Evolutionary conservation across 1,284 basidiomycete genomes (phyloP), one percentile per base, ranked within the genome.

Genomic region (Apiotrichum domesticum): DNA sequence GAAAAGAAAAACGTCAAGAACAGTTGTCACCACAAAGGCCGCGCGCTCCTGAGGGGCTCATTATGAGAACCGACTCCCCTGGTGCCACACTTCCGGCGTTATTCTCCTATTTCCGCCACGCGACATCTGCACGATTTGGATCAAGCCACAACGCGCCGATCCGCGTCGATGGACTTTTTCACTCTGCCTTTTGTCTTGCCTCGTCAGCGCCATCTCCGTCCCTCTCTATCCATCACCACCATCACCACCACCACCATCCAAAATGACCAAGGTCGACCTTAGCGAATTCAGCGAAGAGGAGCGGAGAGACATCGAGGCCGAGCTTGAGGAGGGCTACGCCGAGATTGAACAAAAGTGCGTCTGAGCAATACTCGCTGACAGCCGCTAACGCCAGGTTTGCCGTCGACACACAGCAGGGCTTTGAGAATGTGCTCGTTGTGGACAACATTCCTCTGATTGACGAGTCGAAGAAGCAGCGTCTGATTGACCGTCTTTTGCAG

Each of bases 271-370:
- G 51, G 41, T 55, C 42, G 57, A 58, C 39, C 51, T 61, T 7
- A 52, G 51, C 41, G 52, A 43, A 15, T 63, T 67, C 58, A 61
- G 66, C 50, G 72, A 75, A 51, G 75, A 77, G 44, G 80, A 80
- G 55, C 83, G 85, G 62, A 86, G 88, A 56, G 87, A 85, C 57
- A 90, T 96, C 65, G 90, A 98, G 52, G 69, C 68, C 33, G 73
- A 75, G 64, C 66, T 75, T 53, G 62, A 72, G 35, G 68, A 69
- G 52, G 72, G 70, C 75, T 98, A 87, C 75, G 84, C 87, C 55
- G 94, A 98, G 73, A 96, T 98, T 66, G 94, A 98, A 73, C 84
- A 83, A 78, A 90, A 90, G 90, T 95, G 64, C 59, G 83, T 77
- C 89, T 42, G 29, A 29, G 29, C 29, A 29, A 3, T 39, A 3